Conservation (phyloP, 1,284 basidiomycete species). For the Xerocomus amazonicus region DNA sequence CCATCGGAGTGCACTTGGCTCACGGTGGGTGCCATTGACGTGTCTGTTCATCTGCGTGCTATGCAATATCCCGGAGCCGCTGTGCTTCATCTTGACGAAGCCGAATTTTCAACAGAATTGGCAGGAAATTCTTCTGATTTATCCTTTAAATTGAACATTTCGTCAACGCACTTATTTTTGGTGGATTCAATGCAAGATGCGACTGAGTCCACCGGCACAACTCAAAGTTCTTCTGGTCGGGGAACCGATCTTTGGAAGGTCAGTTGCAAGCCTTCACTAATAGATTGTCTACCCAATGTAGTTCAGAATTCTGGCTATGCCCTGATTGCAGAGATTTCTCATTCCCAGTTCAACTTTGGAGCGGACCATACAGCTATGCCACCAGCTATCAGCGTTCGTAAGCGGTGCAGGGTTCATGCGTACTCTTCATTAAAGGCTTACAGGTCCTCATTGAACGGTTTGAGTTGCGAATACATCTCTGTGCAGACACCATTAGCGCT, state of each 20-base stretch:
- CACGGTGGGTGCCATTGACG: slow-evolving; percentile 62
- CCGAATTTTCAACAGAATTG: slow-evolving; percentile 68
- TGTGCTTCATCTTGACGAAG: slow-evolving; percentile 62
- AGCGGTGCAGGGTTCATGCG: neutral
- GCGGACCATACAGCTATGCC: slow-evolving; percentile 31
- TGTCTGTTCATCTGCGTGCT: slow-evolving; percentile 62
- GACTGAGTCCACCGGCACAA: slow-evolving; percentile 19
- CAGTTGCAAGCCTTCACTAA: slow-evolving; percentile 19
- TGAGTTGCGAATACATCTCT: slow-evolving; percentile 54
- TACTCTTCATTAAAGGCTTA: slow-evolving; percentile 2
- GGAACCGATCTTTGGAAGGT: slow-evolving; percentile 72
- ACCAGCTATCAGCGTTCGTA: slow-evolving; percentile 41
- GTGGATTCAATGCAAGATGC: slow-evolving; percentile 56
- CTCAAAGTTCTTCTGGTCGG: neutral
- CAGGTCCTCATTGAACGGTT: slow-evolving; percentile 50
- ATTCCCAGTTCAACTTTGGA: slow-evolving; percentile 43
- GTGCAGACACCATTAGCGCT: slow-evolving; percentile 63
- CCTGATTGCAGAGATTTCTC: slow-evolving; percentile 55
- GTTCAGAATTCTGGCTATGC: slow-evolving; percentile 61
- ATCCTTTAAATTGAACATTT: slow-evolving; percentile 48
- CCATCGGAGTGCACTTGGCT: slow-evolving; percentile 86
- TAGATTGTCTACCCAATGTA: slow-evolving; percentile 11
- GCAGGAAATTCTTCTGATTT: slow-evolving; percentile 61
- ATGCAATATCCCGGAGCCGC: slow-evolving; percentile 61
- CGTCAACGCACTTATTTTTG: slow-evolving; percentile 52